Evolutionary conservation across 352 stramenopile species (phyloP), one percentile per base, ranked within the genome.

Genomic region (Blastocystis sp.): DNA sequence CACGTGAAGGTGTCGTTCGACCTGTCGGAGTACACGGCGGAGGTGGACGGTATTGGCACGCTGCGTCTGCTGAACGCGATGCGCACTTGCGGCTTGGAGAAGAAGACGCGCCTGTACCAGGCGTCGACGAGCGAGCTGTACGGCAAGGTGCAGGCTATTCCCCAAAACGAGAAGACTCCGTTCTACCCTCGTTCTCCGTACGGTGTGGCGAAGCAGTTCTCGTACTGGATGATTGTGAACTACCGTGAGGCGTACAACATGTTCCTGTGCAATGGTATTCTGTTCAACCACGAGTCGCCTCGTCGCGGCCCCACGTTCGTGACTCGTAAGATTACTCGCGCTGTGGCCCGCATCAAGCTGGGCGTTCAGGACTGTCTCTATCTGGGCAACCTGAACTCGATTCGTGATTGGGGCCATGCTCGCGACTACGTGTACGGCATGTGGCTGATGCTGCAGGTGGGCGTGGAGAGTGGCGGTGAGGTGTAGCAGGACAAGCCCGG

Each of bases 1-100:
- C 96, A 99, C 90, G 96, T 99, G 59, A 97, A 98, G 89, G 97
- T 99, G 43, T 98, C 95, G 9, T 99, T 99, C 88, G 96, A 99
- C 89, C 98, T 98, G 95, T 95, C 95, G 19, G 96, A 99, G 91
- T 99, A 99, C 92, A 98, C 96, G 59, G 96, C 96, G n/a, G 95
- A 99, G 87, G 96, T 96, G 57, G 96, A 98, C 89, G 97, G 92
- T 14, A 79, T 98, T 11, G 96, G 97, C 71, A 95, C 96, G 24
- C 92, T 99, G 28, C 95, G 96, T 54, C 93, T 99, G 89, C 92
- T 99, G 40, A 98, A 98, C 91, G 96, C 95, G 59, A 96, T 99
- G 68, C 95, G 96, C 60, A 96, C 95, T 2, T 96, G 93, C 82
- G 96, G 95, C 24, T 87, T 92, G 1, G 89, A 90, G 34, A 68